A percentile compares a stretch with the other conserved stretches of the same genome.
phyloP scores from a whole-genome alignment of 2,329 filamentous ascomycete genomes.

The Aspergillus nomiae region DNA sequence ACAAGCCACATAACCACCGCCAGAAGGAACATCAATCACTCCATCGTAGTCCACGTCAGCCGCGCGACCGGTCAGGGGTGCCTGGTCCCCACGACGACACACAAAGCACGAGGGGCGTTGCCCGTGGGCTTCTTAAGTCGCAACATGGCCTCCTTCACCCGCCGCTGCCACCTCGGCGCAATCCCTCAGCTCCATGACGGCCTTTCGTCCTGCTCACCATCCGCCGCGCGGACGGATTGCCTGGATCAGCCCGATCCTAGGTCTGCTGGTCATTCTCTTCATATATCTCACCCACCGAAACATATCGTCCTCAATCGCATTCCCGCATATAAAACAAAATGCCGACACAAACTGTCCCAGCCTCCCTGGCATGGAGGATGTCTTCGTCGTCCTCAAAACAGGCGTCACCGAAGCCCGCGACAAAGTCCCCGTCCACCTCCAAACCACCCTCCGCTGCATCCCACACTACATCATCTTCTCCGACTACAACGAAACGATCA shows the following conservation, averaged over 20 bases:
- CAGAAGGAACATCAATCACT: too few species aligned
- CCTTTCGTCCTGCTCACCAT: not conserved
- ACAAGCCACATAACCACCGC: too few species aligned
- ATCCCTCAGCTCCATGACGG: not conserved
- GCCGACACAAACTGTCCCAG: slow-evolving; percentile 26
- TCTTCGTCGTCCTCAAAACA: slow-evolving; percentile 61
- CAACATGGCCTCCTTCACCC: not conserved
- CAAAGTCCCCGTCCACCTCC: slow-evolving; percentile 58
- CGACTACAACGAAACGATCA: slow-evolving; percentile 56
- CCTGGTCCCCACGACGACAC: too few species aligned
- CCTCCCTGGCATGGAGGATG: slow-evolving; percentile 47
- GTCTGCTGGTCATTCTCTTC: not conserved
- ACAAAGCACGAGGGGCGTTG: too few species aligned
- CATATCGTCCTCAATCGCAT: not conserved
- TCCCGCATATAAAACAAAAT: not conserved
- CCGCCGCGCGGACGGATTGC: not conserved
- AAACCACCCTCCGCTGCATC: slow-evolving; percentile 57
- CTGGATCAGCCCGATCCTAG: slow-evolving; percentile 3
- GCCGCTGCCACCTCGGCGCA: not conserved
- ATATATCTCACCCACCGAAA: not conserved
- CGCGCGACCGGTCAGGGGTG: too few species aligned
- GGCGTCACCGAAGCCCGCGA: slow-evolving; percentile 59
- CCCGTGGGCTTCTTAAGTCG: not conserved
- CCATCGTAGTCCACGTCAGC: too few species aligned
- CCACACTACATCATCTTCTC: slow-evolving; percentile 61